A percentile compares a stretch with the other conserved stretches of the same genome.
Evolutionary conservation across 352 stramenopile genomes (phyloP).

Genomic region (Peronosclerospora sorghi): DNA sequence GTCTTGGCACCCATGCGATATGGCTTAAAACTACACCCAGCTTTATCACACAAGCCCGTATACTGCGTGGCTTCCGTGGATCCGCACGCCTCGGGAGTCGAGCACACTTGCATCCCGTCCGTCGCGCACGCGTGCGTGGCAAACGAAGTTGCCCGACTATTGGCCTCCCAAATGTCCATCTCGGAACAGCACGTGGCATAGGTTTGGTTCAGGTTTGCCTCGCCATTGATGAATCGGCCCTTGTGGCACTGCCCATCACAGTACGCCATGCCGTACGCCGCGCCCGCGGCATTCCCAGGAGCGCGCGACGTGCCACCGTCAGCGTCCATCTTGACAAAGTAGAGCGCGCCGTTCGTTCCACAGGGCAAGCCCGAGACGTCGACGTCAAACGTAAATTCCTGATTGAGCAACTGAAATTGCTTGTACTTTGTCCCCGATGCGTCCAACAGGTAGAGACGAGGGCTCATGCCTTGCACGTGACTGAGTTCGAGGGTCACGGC

Average conservation of each 20-base stretch:
- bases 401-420: slow-evolving; percentile 41
- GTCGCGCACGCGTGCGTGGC: slow-evolving; percentile 35
- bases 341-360: slow-evolving; percentile 45
- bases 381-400: slow-evolving; percentile 56
- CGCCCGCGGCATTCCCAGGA: slow-evolving; percentile 10
- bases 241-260: slow-evolving; percentile 47
- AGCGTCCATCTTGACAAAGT: slow-evolving; percentile 51
- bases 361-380: slow-evolving; percentile 37
- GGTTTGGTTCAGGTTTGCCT: slow-evolving; percentile 43
- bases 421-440: slow-evolving; percentile 22
- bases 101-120: slow-evolving; percentile 2
- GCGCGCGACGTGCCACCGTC: slow-evolving; percentile 25
- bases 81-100: slow-evolving; percentile 4
- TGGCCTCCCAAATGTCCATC: slow-evolving; percentile 49
- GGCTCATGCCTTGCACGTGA: slow-evolving; percentile 40
- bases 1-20: slow-evolving; percentile 19
- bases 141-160: slow-evolving; percentile 29
- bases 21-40: slow-evolving; percentile 19
- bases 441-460: slow-evolving; percentile 41
- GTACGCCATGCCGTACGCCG: slow-evolving; percentile 13
- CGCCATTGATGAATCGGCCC: slow-evolving; percentile 49
- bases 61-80: slow-evolving; percentile 13
- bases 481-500: slow-evolving; percentile 34
- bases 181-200: slow-evolving; percentile 47
- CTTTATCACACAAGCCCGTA: slow-evolving; percentile 18